Evolutionary conservation across 179 eudicot genomes (phyloP).

Genomic region (Amaranthus tricolor): DNA sequence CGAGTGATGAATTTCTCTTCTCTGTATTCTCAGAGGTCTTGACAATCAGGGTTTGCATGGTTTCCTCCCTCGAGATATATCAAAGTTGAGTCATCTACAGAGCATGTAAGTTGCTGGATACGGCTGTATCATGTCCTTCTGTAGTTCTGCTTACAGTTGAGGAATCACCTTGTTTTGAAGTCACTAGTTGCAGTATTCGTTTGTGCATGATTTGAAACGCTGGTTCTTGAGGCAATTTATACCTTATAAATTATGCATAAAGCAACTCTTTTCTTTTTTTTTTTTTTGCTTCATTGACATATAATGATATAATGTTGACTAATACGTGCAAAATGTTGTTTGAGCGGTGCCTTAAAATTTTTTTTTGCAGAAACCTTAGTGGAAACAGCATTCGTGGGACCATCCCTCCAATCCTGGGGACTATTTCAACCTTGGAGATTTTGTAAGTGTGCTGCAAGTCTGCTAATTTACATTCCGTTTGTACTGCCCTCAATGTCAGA

Average conservation of each 20-base stretch:
- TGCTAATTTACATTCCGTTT: neutral
- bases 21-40: constrained; percentile 61
- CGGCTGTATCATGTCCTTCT: neutral
- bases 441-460: constrained; percentile 52
- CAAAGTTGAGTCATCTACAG: constrained; percentile 70
- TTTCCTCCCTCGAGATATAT: constrained; percentile 67
- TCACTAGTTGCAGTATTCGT: neutral
- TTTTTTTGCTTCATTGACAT: neutral
- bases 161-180: neutral
- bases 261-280: too few relatives aligned
- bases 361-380: constrained; percentile 77
- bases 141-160: neutral
- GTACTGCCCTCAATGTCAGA: neutral
- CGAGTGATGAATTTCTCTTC: constrained; percentile 10
- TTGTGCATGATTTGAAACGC: neutral
- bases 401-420: constrained; percentile 76
- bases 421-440: constrained; percentile 48
- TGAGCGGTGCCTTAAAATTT: constrained; percentile 9
- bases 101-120: constrained; percentile 62
- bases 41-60: constrained; percentile 96
- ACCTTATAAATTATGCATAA: too few relatives aligned
- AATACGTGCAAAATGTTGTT: neutral
- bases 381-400: constrained; percentile 85
- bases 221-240: too few relatives aligned
- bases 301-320: neutral